phyloP scores from a whole-genome alignment of 441 rosid species.

The Croton setiger region DNA sequence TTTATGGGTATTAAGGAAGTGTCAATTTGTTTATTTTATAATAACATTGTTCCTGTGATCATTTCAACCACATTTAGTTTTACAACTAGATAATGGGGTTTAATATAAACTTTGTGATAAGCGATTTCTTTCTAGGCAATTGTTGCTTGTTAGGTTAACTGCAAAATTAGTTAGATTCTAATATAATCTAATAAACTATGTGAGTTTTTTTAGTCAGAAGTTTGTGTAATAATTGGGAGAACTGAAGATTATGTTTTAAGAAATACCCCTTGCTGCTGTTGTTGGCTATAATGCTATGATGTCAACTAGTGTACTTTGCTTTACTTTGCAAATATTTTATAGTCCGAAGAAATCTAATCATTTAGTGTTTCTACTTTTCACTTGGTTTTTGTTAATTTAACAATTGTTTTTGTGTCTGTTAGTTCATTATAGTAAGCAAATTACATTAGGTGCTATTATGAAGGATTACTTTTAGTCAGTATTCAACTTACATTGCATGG shows the following conservation, averaged over 20 bases:
- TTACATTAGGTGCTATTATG: background rate
- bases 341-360: background rate
- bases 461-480: background rate
- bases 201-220: background rate
- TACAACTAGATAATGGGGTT: background rate
- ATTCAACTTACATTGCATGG: background rate
- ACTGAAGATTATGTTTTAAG: background rate
- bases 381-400: background rate
- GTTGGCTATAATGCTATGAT: background rate
- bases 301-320: background rate
- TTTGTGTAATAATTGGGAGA: background rate
- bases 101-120: too few species aligned
- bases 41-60: background rate
- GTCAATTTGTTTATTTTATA: too few species aligned
- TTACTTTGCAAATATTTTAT: background rate
- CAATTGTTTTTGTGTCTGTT: background rate
- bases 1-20: too few species aligned
- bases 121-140: too few species aligned
- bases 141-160: background rate
- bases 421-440: background rate
- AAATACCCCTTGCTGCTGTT: background rate
- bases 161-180: background rate
- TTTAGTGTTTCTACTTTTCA: background rate
- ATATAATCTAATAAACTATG: background rate
- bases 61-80: background rate